A percentile compares a stretch with the other conserved stretches of the same genome.
Evolutionary conservation across 345 rosid species (phyloP).

Genomic region (Ricinus communis): DNA sequence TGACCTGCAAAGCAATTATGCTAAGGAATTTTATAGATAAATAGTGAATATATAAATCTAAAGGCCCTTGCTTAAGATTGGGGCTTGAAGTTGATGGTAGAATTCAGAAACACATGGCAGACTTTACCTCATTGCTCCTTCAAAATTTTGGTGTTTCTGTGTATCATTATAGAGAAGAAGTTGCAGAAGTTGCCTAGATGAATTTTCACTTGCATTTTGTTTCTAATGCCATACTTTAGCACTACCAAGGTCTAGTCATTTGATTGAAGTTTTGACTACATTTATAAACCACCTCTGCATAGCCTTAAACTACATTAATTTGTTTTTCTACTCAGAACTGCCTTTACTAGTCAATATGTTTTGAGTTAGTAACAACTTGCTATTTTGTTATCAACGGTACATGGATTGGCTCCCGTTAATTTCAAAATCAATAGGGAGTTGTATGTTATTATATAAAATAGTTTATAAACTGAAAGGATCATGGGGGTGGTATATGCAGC

Average conservation of each 20-base stretch:
- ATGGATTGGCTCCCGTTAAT: too few relatives aligned
- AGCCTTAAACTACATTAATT: background rate
- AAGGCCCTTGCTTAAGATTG: background rate
- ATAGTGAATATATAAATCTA: too few relatives aligned
- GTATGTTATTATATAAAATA: too few relatives aligned
- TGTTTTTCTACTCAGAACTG: background rate
- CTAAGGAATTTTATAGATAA: too few relatives aligned
- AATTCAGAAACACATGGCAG: background rate
- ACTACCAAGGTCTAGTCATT: background rate
- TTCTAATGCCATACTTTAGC: too few relatives aligned
- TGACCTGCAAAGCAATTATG: too few relatives aligned
- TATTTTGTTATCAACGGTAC: background rate
- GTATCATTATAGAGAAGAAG: background rate
- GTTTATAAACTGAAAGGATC: background rate
- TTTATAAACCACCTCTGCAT: background rate
- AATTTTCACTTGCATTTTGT: background rate
- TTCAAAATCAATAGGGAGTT: too few relatives aligned
- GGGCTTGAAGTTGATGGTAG: too few relatives aligned
- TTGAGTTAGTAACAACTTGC: background rate
- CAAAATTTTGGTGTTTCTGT: background rate
- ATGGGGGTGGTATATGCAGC: background rate
- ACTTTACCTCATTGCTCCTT: background rate
- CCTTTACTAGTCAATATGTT: background rate
- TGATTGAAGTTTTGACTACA: background rate
- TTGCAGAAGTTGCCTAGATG: background rate